phyloP scores from a whole-genome alignment of 495 filamentous ascomycete genomes.

The Cercophora samala region DNA sequence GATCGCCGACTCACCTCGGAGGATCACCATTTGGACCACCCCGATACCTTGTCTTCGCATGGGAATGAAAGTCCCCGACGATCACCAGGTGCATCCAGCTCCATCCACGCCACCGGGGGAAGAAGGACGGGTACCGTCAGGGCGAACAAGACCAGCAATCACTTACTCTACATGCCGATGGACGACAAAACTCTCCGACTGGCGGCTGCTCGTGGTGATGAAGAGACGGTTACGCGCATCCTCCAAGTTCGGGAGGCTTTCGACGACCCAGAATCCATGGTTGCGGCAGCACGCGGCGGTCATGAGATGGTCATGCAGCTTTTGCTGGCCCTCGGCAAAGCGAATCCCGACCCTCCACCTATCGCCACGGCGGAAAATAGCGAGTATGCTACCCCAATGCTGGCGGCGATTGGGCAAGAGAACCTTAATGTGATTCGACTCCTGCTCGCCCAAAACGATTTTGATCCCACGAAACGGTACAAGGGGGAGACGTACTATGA shows the following conservation, averaged over 20 bases:
- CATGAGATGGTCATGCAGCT: slow-evolving; percentile 83
- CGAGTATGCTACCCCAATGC: slow-evolving; percentile 81
- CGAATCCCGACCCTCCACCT: slow-evolving; percentile 76
- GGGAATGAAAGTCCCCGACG: slow-evolving; percentile 67
- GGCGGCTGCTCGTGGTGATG: slow-evolving; percentile 79
- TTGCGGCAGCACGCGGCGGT: slow-evolving; percentile 87
- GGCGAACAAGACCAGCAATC: slow-evolving; percentile 54
- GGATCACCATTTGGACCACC: slow-evolving; percentile 55
- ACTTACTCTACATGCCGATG: slow-evolving; percentile 53
- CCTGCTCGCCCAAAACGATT: slow-evolving; percentile 70
- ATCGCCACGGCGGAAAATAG: slow-evolving; percentile 35
- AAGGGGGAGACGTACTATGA: slow-evolving; percentile 78
- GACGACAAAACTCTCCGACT: slow-evolving; percentile 70
- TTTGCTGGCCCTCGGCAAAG: slow-evolving; percentile 74
- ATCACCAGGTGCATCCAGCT: slow-evolving; percentile 49
- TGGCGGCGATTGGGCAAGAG: slow-evolving; percentile 88
- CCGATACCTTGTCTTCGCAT: slow-evolving; percentile 60
- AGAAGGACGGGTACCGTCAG: slow-evolving; percentile 46
- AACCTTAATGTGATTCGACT: slow-evolving; percentile 78
- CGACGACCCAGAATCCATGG: slow-evolving; percentile 77
- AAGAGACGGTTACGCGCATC: slow-evolving; percentile 72
- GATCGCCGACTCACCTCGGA: slow-evolving; percentile 59
- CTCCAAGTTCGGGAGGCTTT: slow-evolving; percentile 67
- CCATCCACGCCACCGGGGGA: slow-evolving; percentile 32
- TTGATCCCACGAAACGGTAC: slow-evolving; percentile 71